These are phyloP conservation scores for Colletotrichum higginsianum DNA, from an alignment of 2,329 filamentous ascomycete species.

Conservation along the genomic window DNA sequence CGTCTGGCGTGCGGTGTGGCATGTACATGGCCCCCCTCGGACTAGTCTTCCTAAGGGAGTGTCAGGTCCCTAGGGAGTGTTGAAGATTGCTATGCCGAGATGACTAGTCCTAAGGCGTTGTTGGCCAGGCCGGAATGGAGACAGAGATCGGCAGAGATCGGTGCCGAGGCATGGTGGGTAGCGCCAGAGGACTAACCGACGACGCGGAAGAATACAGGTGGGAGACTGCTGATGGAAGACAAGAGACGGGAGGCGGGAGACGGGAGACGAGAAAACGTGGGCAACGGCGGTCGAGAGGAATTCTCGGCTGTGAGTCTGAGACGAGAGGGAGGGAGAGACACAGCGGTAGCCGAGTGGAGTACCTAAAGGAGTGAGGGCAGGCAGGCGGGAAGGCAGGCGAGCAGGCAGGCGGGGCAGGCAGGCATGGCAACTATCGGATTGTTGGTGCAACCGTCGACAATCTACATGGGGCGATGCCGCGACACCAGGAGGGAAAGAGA, in stretches of 20 bases:
- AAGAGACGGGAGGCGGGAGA: neutral
- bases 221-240: neutral
- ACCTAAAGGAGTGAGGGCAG: too few relatives aligned
- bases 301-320: conserved; percentile 18
- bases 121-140: conserved; percentile 10
- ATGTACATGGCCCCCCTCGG: neutral
- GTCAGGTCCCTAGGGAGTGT: neutral
- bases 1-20: conserved; percentile 10
- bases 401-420: neutral
- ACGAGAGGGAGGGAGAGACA: conserved; percentile 1
- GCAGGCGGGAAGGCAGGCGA: neutral
- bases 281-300: conserved; percentile 22
- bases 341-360: neutral
- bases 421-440: neutral
- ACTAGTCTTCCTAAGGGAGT: neutral
- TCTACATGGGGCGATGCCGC: neutral
- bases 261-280: conserved; percentile 22
- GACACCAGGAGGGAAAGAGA: neutral
- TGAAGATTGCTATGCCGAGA: conserved; percentile 2
- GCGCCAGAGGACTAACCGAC: neutral
- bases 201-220: conserved; percentile 3
- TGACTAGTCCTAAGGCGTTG: neutral
- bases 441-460: neutral
- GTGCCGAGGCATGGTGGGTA: conserved; percentile 1
- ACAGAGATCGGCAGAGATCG: neutral